Conservation (phyloP, 2,329 filamentous ascomycete genomes). For the Paracorniculantispora psalliotae region DNA sequence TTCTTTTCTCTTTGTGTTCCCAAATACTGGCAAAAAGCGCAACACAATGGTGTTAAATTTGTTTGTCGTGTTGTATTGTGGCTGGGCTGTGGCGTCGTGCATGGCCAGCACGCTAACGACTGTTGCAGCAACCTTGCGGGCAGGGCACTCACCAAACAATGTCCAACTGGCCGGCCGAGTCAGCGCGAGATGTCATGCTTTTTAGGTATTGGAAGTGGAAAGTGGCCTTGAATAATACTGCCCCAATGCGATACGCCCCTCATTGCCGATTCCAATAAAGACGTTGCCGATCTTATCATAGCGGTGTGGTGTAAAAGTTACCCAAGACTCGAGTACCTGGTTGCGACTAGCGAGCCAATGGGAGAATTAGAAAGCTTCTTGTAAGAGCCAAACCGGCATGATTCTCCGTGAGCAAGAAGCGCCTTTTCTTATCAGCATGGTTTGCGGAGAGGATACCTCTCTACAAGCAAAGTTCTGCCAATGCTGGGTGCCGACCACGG, state of each 20-base stretch:
- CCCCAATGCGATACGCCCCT: not conserved
- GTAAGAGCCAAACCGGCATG: not conserved
- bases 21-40: not conserved
- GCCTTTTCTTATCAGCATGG: too few species aligned
- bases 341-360: not conserved
- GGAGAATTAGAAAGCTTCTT: not conserved
- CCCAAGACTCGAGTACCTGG: too few species aligned
- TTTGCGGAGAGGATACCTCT: not conserved
- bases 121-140: not conserved
- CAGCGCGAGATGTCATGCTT: too few species aligned
- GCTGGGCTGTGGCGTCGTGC: not conserved
- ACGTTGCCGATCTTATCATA: not conserved
- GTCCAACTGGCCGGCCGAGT: too few species aligned
- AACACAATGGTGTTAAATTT: not conserved
- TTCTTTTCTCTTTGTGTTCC: not conserved
- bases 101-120: not conserved
- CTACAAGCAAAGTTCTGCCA: not conserved
- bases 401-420: not conserved
- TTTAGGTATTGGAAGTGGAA: too few species aligned
- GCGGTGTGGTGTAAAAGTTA: not conserved
- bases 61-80: not conserved
- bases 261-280: not conserved
- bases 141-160: too few species aligned
- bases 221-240: too few species aligned
- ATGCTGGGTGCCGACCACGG: not conserved